Percentiles rank a stretch among this genome's conserved stretches.
These are phyloP conservation scores for Eucalyptus virginea DNA, from an alignment of 345 rosid genomes.

Conservation along the genomic window DNA sequence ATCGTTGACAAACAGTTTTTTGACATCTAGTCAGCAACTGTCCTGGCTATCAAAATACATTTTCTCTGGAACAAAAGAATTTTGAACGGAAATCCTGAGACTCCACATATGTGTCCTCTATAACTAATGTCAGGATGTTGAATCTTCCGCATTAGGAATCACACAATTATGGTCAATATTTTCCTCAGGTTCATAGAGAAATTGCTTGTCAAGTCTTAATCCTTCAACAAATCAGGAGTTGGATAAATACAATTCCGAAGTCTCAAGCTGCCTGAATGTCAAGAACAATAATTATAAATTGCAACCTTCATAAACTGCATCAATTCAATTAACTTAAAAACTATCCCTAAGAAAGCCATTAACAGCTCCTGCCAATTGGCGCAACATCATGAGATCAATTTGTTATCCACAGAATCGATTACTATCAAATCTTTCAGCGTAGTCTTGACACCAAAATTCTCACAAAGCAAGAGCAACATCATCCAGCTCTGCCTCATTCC, in stretches of 20 bases:
- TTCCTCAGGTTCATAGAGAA: background rate
- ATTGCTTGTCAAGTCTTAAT: background rate
- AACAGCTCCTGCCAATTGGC: background rate
- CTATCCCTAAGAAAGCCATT: background rate
- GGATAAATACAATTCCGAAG: rapidly evolving
- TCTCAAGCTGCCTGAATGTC: background rate
- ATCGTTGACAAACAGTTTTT: background rate
- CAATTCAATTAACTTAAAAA: background rate
- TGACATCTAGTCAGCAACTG: background rate
- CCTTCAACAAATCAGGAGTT: background rate
- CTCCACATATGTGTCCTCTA: background rate
- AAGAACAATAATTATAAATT: background rate
- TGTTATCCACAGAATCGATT: background rate
- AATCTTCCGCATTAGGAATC: background rate
- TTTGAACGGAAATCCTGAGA: background rate
- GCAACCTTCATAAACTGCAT: background rate
- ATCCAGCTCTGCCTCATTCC: background rate
- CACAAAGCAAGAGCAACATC: background rate
- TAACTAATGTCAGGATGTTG: background rate
- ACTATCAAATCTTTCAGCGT: background rate
- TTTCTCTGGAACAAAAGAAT: no score
- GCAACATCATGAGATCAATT: background rate
- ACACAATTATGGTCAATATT: no score
- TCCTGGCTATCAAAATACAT: background rate
- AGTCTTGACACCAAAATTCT: background rate